Evolutionary conservation across 2,329 filamentous ascomycete genomes (phyloP).

Genomic region (Diaporthe velutina): DNA sequence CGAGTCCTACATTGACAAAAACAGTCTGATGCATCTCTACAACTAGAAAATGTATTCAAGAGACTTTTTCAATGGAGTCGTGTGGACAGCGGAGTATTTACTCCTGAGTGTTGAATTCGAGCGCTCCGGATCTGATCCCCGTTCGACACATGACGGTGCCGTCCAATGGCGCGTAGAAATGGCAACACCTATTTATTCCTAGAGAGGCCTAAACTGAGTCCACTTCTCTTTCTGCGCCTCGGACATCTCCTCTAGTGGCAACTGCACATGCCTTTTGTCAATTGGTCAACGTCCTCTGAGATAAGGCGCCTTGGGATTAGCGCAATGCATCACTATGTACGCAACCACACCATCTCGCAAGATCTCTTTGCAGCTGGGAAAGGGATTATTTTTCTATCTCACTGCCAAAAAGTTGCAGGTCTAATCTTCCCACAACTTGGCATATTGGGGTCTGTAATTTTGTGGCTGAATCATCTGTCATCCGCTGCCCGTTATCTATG

Average conservation of each 20-base stretch:
- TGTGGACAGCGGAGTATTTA: neutral
- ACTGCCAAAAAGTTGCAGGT: neutral
- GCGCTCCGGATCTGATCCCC: neutral
- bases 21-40: no score
- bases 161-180: neutral
- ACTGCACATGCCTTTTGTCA: neutral
- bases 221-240: neutral
- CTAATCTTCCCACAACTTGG: conserved; percentile 7
- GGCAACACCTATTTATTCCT: neutral
- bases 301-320: neutral
- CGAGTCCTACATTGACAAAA: no score
- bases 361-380: neutral
- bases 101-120: neutral
- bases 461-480: neutral
- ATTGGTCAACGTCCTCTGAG: neutral
- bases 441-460: neutral
- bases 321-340: conserved; percentile 3
- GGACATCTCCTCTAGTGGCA: neutral
- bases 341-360: neutral
- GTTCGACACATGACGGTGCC: neutral
- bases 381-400: neutral
- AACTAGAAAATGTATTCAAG: neutral
- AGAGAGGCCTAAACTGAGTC: neutral
- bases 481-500: neutral
- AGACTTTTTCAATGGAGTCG: neutral